These are phyloP conservation scores for Pneumocystis jirovecii DNA, from an alignment of 1,139 yeast species.

Conservation along the genomic window DNA sequence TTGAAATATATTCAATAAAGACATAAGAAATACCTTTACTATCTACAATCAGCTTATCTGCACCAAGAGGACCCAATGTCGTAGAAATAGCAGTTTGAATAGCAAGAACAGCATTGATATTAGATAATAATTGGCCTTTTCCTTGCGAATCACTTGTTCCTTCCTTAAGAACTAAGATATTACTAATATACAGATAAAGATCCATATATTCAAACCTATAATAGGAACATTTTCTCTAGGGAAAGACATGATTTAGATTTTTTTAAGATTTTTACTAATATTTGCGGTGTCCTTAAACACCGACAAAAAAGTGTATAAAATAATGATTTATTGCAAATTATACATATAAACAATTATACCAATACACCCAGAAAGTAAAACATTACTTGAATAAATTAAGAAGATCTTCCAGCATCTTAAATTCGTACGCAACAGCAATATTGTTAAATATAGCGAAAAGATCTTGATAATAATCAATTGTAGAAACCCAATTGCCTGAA, in stretches of 20 bases:
- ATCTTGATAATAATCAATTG: conserved; percentile 23
- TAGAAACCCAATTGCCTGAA: conserved; percentile 71
- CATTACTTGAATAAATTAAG: background rate
- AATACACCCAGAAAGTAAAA: background rate
- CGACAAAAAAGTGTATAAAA: background rate
- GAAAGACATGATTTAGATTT: background rate
- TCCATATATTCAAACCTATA: conserved; percentile 7
- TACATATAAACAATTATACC: background rate
- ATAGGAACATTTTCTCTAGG: conserved; percentile 9
- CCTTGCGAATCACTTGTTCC: conserved; percentile 98
- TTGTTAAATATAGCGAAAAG: conserved; percentile 1
- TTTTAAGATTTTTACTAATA: background rate
- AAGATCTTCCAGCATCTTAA: conserved; percentile 3
- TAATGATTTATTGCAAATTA: background rate
- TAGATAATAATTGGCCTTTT: conserved; percentile 82
- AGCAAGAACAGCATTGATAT: conserved; percentile 92
- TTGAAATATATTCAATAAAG: conserved; percentile 49
- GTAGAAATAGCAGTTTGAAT: conserved; percentile 91
- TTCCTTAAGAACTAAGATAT: conserved; percentile 87
- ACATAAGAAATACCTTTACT: conserved; percentile 1
- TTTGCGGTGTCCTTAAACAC: background rate
- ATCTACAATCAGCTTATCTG: conserved; percentile 38
- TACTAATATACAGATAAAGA: background rate
- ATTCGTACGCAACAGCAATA: conserved; percentile 8
- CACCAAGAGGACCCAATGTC: conserved; percentile 93